Evolutionary conservation across 345 rosid genomes (phyloP), one percentile per base, ranked within the genome.

Genomic region (Linum usitatissimum): DNA sequence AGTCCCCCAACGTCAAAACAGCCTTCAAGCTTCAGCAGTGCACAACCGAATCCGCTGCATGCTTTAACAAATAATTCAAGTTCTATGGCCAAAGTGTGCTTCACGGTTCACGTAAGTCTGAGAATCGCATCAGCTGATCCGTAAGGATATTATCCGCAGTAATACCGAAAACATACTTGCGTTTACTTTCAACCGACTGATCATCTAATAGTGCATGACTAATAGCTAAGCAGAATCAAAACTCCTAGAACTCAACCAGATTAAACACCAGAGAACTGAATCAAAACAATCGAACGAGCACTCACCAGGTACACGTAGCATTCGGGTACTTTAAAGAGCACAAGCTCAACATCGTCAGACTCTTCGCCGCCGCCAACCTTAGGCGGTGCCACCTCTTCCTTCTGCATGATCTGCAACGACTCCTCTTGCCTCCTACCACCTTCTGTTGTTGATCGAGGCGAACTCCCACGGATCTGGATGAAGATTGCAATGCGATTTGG

Each of bases 291-390:
- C 13, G 18, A 18, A 28, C 30, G 59, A 34, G 30, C 19, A 13
- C 59, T 17, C 30, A 55, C 59, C 59, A 55, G 30, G 14, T 55
- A 55, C 12, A 89, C 97, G 68, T 92, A 92, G 73, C 94, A 90
- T 79, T 93, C 97, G 59, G 97, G 75, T 61, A 93, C 94, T 71
- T 87, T 91, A 77, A 84, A 92, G 30, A 87, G 84, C 70, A 85
- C 55, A 61, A 93, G 78, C 82, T 93, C 99, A 39, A 87, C 59
- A 12, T 77, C 77, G 66, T 84, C 94, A 17, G 68, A 64, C 66
- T 80, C 92, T 57, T 83, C 96, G 71, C 34, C 70, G 64, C 69
- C 79, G 19, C 40, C 67, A 70, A 68, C 79, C 61, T 57, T 57
- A 45, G 51, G 51, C 9, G 57, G 39, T 38, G 45, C 66, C 62